Conservation (phyloP, 2,329 filamentous ascomycete genomes). For the Fonsecaea multimorphosa region DNA sequence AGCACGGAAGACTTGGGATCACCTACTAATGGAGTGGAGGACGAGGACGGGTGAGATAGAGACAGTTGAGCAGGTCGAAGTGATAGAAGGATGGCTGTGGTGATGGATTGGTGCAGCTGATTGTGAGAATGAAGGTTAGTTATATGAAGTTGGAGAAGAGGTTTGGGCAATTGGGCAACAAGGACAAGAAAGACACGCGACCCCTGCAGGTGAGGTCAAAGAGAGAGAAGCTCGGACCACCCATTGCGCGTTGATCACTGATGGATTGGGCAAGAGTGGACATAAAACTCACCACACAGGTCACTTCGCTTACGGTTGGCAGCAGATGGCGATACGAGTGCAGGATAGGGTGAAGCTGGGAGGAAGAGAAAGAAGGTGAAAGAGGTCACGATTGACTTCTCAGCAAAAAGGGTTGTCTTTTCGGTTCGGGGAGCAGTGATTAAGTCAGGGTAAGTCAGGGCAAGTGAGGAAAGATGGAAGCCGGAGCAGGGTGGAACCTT, state of each 20-base stretch:
- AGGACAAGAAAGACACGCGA: slow-evolving; percentile 30
- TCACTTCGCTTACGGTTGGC: slow-evolving; percentile 16
- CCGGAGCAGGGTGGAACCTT: slow-evolving; percentile 13
- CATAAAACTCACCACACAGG: slow-evolving; percentile 28
- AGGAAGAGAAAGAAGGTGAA: slow-evolving; percentile 4
- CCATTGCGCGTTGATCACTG: slow-evolving; percentile 18
- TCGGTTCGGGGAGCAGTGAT: slow-evolving; percentile 7
- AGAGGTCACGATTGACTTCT: slow-evolving; percentile 30
- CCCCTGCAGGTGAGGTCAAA: slow-evolving; percentile 26
- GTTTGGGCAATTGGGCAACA: slow-evolving; percentile 17
- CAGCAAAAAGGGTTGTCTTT: slow-evolving; percentile 9
- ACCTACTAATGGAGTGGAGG: slow-evolving; percentile 35
- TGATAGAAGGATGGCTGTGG: slow-evolving; percentile 18
- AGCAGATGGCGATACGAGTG: background rate
- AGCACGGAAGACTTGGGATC: slow-evolving; percentile 11
- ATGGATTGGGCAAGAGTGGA: slow-evolving; percentile 4
- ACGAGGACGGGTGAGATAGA: background rate
- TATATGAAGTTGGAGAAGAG: slow-evolving; percentile 32
- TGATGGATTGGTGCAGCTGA: slow-evolving; percentile 32
- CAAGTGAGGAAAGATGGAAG: no score
- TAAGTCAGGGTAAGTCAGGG: slow-evolving; percentile 19
- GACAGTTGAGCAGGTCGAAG: slow-evolving; percentile 19
- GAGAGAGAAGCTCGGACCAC: slow-evolving; percentile 37
- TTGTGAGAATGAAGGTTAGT: slow-evolving; percentile 26
- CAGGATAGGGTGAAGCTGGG: slow-evolving; percentile 8